Base-by-base conservation (phyloP, 805 yeast species). In the Candida adriatica region DNA sequence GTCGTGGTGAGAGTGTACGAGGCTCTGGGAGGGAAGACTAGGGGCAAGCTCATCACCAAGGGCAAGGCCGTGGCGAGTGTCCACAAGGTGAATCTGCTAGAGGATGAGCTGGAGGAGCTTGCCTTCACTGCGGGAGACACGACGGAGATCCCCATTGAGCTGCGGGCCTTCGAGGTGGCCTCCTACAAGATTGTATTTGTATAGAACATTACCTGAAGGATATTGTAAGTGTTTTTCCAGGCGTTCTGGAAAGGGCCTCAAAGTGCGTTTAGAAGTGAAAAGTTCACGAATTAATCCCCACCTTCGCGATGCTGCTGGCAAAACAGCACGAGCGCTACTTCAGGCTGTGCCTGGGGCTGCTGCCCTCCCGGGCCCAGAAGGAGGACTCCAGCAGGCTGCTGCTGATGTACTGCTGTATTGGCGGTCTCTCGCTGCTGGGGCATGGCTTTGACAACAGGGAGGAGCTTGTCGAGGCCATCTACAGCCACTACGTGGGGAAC, bases 141-240 rank as follows among this genome's bases (percentile, higher is more conserved):
- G 2, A 27, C 31, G 9, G 55, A 53, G n/a, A 38, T 47, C 14
- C 47, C 53, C 23, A 48, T 68, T 22, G 46, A 51, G 2, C 64
- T 85, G 39, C 68, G 81, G 42, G 82, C 88, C 4, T 88, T 88
- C 56, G 96, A 87, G 52, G 72, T 88, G 39, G 82, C 80, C 4
- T 53, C 62, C 15, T 59, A 49, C 37, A 59, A 58, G 36, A 29
- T 64, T 14, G 49, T 48, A 19, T 51, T 57, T 30, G 45, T 35
- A 19, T 37, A 27, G n/a, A n/a, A n/a, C n/a, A n/a, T n/a, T n/a
- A n/a, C n/a, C n/a, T n/a, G n/a, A n/a, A n/a, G n/a, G n/a, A n/a
- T n/a, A n/a, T n/a, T n/a, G n/a, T n/a, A n/a, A n/a, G n/a, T n/a
- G n/a, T n/a, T n/a, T n/a, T n/a, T n/a, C n/a, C n/a, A n/a, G n/a